Evolutionary conservation across 805 yeast species (phyloP), one percentile per base, ranked within the genome.

Genomic region (Wickerhamomyces mucosus): DNA sequence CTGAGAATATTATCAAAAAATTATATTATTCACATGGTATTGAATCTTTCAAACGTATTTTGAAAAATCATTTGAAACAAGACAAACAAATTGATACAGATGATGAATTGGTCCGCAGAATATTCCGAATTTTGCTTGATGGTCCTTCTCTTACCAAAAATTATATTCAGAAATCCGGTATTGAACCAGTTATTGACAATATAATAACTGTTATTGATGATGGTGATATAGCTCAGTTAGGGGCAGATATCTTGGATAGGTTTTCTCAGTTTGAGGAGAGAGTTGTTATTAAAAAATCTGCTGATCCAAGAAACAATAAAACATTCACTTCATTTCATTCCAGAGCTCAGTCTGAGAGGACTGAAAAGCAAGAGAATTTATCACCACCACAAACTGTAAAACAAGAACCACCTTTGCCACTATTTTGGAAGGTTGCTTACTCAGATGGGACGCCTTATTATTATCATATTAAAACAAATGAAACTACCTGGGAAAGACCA

Each of bases 21-120:
- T 72, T 88, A 26, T 72, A 84, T 45, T 69, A 77, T 38, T 65
- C 85, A 48, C 98, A 88, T 53, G 98, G 97, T 10, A 82, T 85
- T 55, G 78, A 78, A 48, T 76, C 92, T 14, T 62, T 88, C 32
- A 71, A 81, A 12, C 69, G 75, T 11, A 57, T 83, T 5, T 49
- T 86, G 32, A 63, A 65, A 38, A 60, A 37, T 27, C 36, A 35
- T 21, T 6, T 50, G 53, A 32, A 39, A 35, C 9, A 31, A 15
- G 3, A 27, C 35, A 4, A 26, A 25, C 26, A 33, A n/a, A 36
- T 40, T 18, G 33, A 27, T 4, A 36, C 38, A 10, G 66, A 67
- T 35, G 63, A 58, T 16, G 59, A 55, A 1, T 50, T 78, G 28
- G 58, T 70, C 6, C 38, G 45, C 4, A 54, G 63, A 43, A 66